Evolutionary conservation across 2,329 filamentous ascomycete species (phyloP).

Genomic region (Scopulariopsis brevicaulis): DNA sequence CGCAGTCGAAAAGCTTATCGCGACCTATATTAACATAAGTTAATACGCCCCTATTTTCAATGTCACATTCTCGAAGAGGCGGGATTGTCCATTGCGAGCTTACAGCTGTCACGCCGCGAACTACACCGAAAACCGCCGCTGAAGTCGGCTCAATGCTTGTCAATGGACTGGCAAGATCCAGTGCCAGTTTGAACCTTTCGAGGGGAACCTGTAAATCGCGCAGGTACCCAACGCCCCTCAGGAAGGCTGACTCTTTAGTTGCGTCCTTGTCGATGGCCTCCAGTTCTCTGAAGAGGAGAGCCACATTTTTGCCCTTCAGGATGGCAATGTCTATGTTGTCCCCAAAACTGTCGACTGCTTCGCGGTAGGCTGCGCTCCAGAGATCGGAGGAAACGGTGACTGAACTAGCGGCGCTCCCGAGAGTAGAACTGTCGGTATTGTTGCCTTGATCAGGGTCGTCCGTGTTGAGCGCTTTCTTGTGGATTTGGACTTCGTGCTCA

Average conservation of each 20-base stretch:
- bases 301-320: constrained; percentile 13
- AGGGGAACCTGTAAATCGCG: background rate
- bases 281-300: constrained; percentile 13
- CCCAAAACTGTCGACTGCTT: constrained; percentile 14
- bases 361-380: constrained; percentile 16
- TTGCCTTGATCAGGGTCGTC: background rate
- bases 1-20: constrained; percentile 12
- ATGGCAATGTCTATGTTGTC: constrained; percentile 13
- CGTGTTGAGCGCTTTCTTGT: background rate
- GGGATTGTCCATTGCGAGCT: constrained; percentile 6
- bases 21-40: constrained; percentile 9
- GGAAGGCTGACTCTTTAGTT: constrained; percentile 11
- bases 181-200: constrained; percentile 7
- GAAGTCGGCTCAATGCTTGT: constrained; percentile 13
- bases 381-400: constrained; percentile 8
- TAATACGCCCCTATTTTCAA: background rate
- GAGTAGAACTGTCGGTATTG: background rate
- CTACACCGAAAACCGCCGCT: constrained; percentile 13
- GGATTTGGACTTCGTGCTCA: no score
- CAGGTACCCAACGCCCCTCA: background rate
- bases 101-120: constrained; percentile 14
- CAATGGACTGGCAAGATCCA: constrained; percentile 9
- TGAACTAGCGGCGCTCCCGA: background rate
- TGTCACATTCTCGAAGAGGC: no score
- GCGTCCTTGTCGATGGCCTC: constrained; percentile 12